Percentiles rank a stretch among this genome's conserved stretches.
Conservation (phyloP, 768 basidiomycete genomes). For the Nidula microcarpa region DNA sequence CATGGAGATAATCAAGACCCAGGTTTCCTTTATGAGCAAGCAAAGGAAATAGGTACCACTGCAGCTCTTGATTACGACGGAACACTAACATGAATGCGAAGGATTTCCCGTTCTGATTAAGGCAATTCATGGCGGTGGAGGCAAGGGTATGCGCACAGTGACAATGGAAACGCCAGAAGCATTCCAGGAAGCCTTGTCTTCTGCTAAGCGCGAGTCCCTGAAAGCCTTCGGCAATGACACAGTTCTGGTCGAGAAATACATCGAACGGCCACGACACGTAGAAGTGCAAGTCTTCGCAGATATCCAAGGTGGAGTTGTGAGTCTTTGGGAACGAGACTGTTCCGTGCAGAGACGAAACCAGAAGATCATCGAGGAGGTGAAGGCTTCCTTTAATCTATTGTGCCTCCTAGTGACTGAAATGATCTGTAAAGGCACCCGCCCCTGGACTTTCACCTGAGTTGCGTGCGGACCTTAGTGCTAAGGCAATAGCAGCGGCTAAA, state of each 20-base stretch:
- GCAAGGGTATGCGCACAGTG: slow-evolving; percentile 92
- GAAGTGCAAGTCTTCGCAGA: slow-evolving; percentile 97
- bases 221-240: slow-evolving; percentile 87
- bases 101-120: slow-evolving; percentile 94
- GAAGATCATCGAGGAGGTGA: slow-evolving; percentile 90
- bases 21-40: slow-evolving; percentile 61
- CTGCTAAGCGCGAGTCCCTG: slow-evolving; percentile 85
- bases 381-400: slow-evolving; percentile 4
- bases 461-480: slow-evolving; percentile 75
- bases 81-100: slow-evolving; percentile 13
- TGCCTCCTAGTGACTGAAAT: not conserved
- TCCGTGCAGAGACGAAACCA: slow-evolving; percentile 91
- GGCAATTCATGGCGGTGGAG: slow-evolving; percentile 94
- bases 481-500: slow-evolving; percentile 89
- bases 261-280: slow-evolving; percentile 83
- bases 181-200: slow-evolving; percentile 76
- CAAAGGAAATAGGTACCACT: slow-evolving; percentile 65
- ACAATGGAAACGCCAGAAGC: slow-evolving; percentile 49
- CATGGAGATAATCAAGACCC: slow-evolving; percentile 82
- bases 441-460: slow-evolving; percentile 81
- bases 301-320: slow-evolving; percentile 73
- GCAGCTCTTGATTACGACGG: not conserved
- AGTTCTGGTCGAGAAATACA: slow-evolving; percentile 88
- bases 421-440: slow-evolving; percentile 68
- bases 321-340: slow-evolving; percentile 94